Evolutionary conservation across 345 rosid genomes (phyloP), one percentile per base, ranked within the genome.

Genomic region (Eucalyptus regnans): DNA sequence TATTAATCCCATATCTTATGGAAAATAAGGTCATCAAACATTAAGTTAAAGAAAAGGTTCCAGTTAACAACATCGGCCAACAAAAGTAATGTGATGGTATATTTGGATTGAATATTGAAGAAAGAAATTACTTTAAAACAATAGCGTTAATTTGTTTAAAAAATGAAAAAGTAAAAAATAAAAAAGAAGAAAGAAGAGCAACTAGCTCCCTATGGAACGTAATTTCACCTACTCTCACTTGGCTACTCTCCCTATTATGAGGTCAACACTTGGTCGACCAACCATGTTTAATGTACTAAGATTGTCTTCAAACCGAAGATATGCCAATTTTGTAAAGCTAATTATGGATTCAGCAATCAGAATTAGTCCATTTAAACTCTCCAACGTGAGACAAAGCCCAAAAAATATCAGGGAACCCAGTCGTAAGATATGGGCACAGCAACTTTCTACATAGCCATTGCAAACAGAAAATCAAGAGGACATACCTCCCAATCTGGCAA

Each of bases 401-500:
- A 76, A 76, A 76, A 41, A 76, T 20, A 76, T 41, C 84, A 41
- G 29, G 48, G 29, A 76, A 41, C 5, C 48, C 23, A 76, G 48
- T 76, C 16, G 0, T 76, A 20, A 41, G 84, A 76, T 20, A 20
- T 76, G 84, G 15, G 15, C 29, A 41, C 48, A 9, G 44, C 25
- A 71, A 71, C 44, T 33, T 76, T 11, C 48, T 76, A 29, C 84
- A 41, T 41, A 20, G 48, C 48, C 84, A 76, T 76, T 76, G 84
- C 84, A 76, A 37, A 41, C 48, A 76, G 48, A 41, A 25, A 76
- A 86, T 50, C 66, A 86, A 43, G n/a, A 27, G 64, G 62, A 90
- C 98, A 87, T 87, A 96, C 99, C 99, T 97, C 99, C 90, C 95
- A 89, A 92, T 98, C 99, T 29, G 95, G 95, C 93, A 96, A 88